Conservation (phyloP, 2,329 filamentous ascomycete genomes). For the Phialemonium atrogriseum region DNA sequence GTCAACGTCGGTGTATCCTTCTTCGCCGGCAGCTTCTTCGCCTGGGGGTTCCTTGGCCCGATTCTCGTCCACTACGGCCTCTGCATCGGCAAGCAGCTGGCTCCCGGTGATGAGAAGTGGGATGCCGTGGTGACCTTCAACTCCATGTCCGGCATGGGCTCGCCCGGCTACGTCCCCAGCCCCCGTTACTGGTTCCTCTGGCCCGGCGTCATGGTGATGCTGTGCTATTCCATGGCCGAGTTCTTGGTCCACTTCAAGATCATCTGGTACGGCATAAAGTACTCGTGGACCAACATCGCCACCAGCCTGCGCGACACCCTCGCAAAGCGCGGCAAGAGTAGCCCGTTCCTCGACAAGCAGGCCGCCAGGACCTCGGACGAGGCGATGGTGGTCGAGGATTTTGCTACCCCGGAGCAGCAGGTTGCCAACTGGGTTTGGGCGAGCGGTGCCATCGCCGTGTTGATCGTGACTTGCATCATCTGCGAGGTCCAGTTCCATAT, state of each 20-base stretch:
- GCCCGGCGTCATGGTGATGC: constrained; percentile 33
- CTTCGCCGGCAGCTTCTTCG: not conserved
- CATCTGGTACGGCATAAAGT: constrained; percentile 30
- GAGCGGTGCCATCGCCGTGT: not conserved
- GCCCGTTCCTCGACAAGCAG: constrained; percentile 31
- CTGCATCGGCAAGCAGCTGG: not conserved
- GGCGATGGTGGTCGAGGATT: constrained; percentile 36
- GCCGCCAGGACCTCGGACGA: constrained; percentile 19
- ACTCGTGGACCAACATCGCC: constrained; percentile 36
- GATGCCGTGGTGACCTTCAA: not conserved
- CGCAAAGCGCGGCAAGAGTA: constrained; percentile 31
- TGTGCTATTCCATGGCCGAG: constrained; percentile 29
- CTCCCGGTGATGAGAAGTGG: not conserved
- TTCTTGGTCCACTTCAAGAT: constrained; percentile 29
- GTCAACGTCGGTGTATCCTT: not conserved
- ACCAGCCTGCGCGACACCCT: constrained; percentile 29
- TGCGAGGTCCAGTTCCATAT: not conserved
- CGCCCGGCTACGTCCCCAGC: too few species aligned
- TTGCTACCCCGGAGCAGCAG: constrained; percentile 34
- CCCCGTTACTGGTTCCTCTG: constrained; percentile 33
- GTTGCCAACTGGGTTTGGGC: not conserved
- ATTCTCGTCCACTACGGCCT: not conserved
- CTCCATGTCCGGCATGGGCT: too few species aligned
- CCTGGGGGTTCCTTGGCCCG: not conserved
- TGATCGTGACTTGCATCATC: not conserved